phyloP scores from a whole-genome alignment of 108 stramenopile genomes.

The Cyclotella choctawhatcheeana region DNA sequence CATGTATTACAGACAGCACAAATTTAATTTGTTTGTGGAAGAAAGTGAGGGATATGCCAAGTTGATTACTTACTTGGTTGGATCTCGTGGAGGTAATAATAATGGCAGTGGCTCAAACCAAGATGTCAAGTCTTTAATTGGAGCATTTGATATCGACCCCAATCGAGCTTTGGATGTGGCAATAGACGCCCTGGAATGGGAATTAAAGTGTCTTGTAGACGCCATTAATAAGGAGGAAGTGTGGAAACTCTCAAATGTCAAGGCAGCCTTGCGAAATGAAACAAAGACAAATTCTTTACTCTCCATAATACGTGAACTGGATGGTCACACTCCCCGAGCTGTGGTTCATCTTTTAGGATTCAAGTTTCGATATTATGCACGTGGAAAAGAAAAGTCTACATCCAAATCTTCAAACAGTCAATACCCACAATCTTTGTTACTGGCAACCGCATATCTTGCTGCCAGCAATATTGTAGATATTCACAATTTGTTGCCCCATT shows the following conservation, averaged over 20 bases:
- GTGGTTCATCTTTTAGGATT: slow-evolving; percentile 87
- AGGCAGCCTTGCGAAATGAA: neutral
- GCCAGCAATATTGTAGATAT: slow-evolving; percentile 54
- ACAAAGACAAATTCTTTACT: slow-evolving; percentile 25
- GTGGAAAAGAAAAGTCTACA: slow-evolving; percentile 2
- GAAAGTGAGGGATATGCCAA: slow-evolving; percentile 96
- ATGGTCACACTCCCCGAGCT: slow-evolving; percentile 27
- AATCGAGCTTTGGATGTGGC: slow-evolving; percentile 90
- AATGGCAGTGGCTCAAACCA: neutral
- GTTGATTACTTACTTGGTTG: slow-evolving; percentile 53
- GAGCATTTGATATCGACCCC: slow-evolving; percentile 96
- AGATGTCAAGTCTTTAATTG: slow-evolving; percentile 67
- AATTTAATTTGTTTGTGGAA: slow-evolving; percentile 93
- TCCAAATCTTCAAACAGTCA: neutral
- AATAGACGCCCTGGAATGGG: slow-evolving; percentile 81
- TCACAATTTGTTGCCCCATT: slow-evolving; percentile 44
- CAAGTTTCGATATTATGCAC: slow-evolving; percentile 63
- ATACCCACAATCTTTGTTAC: slow-evolving; percentile 41
- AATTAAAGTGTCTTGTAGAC: neutral
- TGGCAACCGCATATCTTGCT: slow-evolving; percentile 58
- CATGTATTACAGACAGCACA: slow-evolving; percentile 88
- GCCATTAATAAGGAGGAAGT: slow-evolving; percentile 1
- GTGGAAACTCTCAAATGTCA: slow-evolving; percentile 9
- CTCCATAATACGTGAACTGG: slow-evolving; percentile 60
- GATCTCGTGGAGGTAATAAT: neutral